Evolutionary conservation across 495 filamentous ascomycete genomes (phyloP).

Genomic region (Pyrenula massariospora): DNA sequence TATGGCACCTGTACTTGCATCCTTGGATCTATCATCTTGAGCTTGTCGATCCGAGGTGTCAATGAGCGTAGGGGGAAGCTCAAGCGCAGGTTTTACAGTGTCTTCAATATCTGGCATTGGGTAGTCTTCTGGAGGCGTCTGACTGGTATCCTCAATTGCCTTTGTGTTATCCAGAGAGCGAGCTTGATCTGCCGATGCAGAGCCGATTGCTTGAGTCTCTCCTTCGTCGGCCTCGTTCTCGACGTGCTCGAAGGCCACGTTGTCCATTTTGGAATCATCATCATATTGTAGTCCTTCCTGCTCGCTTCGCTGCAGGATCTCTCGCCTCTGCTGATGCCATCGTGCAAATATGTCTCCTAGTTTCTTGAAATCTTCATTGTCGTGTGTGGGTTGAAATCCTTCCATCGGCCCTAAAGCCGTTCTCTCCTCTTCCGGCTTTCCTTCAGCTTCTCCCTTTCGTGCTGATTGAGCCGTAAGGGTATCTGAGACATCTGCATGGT

Average conservation of each 20-base stretch:
- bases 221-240: slow-evolving; percentile 65
- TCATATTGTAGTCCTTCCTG: slow-evolving; percentile 14
- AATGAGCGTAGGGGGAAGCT: slow-evolving; percentile 28
- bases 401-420: slow-evolving; percentile 30
- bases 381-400: slow-evolving; percentile 24
- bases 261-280: slow-evolving; percentile 49
- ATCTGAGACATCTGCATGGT: slow-evolving; percentile 28
- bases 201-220: slow-evolving; percentile 84
- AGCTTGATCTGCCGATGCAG: slow-evolving; percentile 77
- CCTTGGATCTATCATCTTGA: slow-evolving; percentile 22
- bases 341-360: slow-evolving; percentile 86
- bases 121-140: slow-evolving; percentile 39
- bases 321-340: slow-evolving; percentile 75
- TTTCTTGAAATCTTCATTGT: slow-evolving; percentile 66
- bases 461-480: too few species aligned
- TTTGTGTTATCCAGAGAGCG: slow-evolving; percentile 71
- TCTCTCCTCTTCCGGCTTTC: slow-evolving; percentile 3
- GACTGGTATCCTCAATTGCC: slow-evolving; percentile 59
- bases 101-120: slow-evolving; percentile 52
- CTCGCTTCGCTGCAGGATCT: slow-evolving; percentile 59
- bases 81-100: slow-evolving; percentile 30
- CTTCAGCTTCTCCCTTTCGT: neutral
- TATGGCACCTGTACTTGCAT: slow-evolving; percentile 28
- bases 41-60: slow-evolving; percentile 27
- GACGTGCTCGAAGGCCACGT: slow-evolving; percentile 81